phyloP scores from a whole-genome alignment of 495 filamentous ascomycete genomes.

The Penicillium maclennaniae region DNA sequence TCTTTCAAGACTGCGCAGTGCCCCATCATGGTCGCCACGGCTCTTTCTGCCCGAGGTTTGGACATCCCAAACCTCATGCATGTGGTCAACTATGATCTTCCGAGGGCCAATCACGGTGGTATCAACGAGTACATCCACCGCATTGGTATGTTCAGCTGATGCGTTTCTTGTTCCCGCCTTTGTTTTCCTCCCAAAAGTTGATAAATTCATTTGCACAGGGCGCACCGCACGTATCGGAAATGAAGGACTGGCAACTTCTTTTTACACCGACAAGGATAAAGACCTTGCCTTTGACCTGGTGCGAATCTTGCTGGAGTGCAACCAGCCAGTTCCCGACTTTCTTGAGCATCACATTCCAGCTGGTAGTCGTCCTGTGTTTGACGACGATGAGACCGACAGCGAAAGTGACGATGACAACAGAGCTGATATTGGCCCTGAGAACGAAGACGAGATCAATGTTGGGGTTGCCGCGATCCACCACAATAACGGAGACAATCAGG shows the following conservation, averaged over 20 bases:
- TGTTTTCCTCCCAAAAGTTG: too few relatives aligned
- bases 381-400: constrained; percentile 61
- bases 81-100: constrained; percentile 91
- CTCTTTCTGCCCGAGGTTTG: constrained; percentile 82
- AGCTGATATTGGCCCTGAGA: constrained; percentile 5
- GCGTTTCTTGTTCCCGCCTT: constrained; percentile 2
- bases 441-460: constrained; percentile 4
- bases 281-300: constrained; percentile 66
- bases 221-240: constrained; percentile 94
- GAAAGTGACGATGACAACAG: constrained; percentile 36
- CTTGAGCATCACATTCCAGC: constrained; percentile 59
- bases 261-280: constrained; percentile 72
- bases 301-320: constrained; percentile 74
- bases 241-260: constrained; percentile 78
- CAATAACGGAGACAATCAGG: constrained; percentile 4
- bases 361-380: constrained; percentile 49
- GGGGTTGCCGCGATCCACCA: constrained; percentile 2
- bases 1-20: constrained; percentile 69
- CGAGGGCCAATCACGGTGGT: constrained; percentile 64
- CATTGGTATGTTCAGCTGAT: constrained; percentile 59
- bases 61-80: constrained; percentile 84
- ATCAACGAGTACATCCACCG: constrained; percentile 93
- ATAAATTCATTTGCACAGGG: constrained; percentile 50
- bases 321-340: constrained; percentile 78
- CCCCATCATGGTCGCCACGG: constrained; percentile 82